These are phyloP conservation scores for Cetraspora pellucida DNA, from an alignment of 192 early-diverging fungal genomes.

Conservation along the genomic window DNA sequence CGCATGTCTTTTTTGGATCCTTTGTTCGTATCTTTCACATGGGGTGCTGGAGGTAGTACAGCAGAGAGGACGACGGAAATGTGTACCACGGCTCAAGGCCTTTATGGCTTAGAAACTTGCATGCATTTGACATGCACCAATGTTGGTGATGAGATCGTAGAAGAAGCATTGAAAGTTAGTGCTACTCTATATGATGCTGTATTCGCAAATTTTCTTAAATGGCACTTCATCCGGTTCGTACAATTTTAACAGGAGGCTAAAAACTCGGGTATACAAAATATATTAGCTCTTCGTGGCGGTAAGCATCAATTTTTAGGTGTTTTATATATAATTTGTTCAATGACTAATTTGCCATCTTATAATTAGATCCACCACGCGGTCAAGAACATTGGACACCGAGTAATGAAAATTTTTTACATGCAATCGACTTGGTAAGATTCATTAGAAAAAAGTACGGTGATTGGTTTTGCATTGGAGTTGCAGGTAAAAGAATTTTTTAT, in stretches of 20 bases:
- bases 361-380: conserved; percentile 75
- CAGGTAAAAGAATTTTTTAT: conserved; percentile 51
- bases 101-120: conserved; percentile 87
- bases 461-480: conserved; percentile 96
- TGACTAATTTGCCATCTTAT: not conserved
- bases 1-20: conserved; percentile 88
- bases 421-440: conserved; percentile 86
- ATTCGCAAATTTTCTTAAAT: not conserved
- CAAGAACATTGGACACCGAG: conserved; percentile 76
- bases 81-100: conserved; percentile 79
- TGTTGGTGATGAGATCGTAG: conserved; percentile 85
- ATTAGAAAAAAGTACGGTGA: conserved; percentile 85
- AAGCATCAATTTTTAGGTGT: not conserved
- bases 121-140: conserved; percentile 99
- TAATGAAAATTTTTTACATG: conserved; percentile 78
- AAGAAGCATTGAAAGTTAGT: conserved; percentile 70
- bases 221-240: not conserved
- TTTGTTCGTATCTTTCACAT: conserved; percentile 95
- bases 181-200: too few species aligned
- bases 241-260: conserved; percentile 66
- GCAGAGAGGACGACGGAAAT: conserved; percentile 90
- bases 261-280: conserved; percentile 86
- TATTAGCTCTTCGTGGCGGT: conserved; percentile 91
- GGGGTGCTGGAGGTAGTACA: conserved; percentile 92
- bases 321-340: not conserved